Conservation (phyloP, 1,139 yeast species). For the Saccharomycopsis hybrid region DNA sequence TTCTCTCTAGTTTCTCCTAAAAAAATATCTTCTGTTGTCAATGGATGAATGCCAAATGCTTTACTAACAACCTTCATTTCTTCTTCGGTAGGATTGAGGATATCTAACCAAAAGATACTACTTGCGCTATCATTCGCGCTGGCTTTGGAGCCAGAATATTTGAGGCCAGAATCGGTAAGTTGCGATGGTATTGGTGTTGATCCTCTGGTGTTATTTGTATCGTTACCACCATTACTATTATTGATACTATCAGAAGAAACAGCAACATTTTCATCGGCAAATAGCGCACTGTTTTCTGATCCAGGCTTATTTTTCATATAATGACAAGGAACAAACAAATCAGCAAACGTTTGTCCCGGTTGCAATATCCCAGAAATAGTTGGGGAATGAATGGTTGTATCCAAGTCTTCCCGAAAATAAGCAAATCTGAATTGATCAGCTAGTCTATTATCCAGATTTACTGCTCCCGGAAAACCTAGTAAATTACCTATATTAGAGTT, state of each 20-base stretch:
- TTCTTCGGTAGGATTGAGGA: constrained; percentile 87
- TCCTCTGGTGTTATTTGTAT: not conserved
- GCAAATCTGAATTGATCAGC: constrained; percentile 63
- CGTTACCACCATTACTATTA: not conserved
- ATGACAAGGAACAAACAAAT: constrained; percentile 13
- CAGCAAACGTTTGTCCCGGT: constrained; percentile 41
- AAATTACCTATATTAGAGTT: no score
- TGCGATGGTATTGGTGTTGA: constrained; percentile 1
- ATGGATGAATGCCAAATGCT: constrained; percentile 90
- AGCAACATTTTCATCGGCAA: not conserved
- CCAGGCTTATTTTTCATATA: constrained; percentile 1
- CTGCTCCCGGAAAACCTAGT: not conserved
- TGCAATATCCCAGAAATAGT: constrained; percentile 75
- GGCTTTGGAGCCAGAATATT: not conserved
- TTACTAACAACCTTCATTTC: constrained; percentile 94
- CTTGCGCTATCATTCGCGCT: not conserved
- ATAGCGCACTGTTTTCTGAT: not conserved
- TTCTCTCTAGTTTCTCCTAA: constrained; percentile 93
- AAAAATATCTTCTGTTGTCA: constrained; percentile 92
- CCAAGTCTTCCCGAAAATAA: constrained; percentile 84
- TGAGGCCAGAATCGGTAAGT: not conserved
- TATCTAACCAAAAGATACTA: constrained; percentile 85
- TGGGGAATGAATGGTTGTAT: constrained; percentile 85
- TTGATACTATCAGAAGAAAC: not conserved
- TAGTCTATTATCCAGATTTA: constrained; percentile 9